These are phyloP conservation scores for Lycium ferocissimum DNA, from an alignment of 257 asterid species.

Conservation along the genomic window DNA sequence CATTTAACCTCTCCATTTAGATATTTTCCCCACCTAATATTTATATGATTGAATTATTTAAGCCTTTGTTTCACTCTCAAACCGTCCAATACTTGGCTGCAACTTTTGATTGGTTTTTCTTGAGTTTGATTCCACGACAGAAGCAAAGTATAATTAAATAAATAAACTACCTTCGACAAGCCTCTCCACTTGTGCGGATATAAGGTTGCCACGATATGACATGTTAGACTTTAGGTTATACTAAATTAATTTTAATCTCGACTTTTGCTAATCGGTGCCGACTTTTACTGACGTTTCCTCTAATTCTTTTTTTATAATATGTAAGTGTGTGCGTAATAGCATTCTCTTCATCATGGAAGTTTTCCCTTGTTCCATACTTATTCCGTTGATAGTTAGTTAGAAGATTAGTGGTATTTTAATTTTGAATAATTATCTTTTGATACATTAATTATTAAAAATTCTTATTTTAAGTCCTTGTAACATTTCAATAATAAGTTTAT, in stretches of 20 bases:
- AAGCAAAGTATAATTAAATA: background rate
- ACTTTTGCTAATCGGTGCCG: constrained; percentile 9
- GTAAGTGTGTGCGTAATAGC: background rate
- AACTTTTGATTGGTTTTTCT: constrained; percentile 19
- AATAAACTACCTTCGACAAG: background rate
- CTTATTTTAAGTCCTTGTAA: background rate
- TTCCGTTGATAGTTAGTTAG: background rate
- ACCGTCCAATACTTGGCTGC: constrained; percentile 13
- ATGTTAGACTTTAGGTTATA: background rate
- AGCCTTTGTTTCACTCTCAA: constrained; percentile 15
- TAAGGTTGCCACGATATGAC: background rate
- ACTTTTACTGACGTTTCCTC: background rate
- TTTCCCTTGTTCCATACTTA: background rate
- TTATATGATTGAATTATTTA: background rate
- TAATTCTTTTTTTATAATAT: background rate
- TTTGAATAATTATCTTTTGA: background rate
- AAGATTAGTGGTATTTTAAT: background rate
- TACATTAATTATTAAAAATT: background rate
- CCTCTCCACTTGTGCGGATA: background rate
- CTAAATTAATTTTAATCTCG: background rate
- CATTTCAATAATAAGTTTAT: no score
- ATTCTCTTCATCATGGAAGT: background rate
- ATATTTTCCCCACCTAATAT: background rate
- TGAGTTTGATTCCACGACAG: constrained; percentile 12
- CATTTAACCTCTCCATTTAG: background rate